phyloP scores from a whole-genome alignment of 2,329 filamentous ascomycete species.

The Tolypocladium ovalisporum region DNA sequence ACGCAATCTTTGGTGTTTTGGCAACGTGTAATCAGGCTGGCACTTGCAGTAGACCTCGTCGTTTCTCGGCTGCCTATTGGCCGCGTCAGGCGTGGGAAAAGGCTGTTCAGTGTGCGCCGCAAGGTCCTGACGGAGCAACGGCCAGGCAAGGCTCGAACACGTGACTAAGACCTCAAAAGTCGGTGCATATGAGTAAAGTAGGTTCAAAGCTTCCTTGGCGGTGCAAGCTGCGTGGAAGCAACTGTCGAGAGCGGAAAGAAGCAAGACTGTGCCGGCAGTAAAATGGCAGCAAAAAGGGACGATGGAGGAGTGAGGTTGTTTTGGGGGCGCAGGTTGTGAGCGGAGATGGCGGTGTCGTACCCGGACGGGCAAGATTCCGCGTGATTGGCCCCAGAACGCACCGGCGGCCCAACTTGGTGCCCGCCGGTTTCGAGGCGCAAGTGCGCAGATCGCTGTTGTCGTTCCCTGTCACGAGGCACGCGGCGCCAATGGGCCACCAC shows the following conservation, averaged over 20 bases:
- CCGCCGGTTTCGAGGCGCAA: background rate
- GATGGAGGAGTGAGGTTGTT: background rate
- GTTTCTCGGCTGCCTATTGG: background rate
- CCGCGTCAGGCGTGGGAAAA: background rate
- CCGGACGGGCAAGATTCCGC: background rate
- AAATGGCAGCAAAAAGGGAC: background rate
- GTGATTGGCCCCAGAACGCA: background rate
- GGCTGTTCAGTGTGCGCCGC: background rate
- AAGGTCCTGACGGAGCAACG: background rate
- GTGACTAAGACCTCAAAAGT: background rate
- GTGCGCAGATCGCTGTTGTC: background rate
- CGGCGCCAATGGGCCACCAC: background rate
- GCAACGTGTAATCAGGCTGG: background rate
- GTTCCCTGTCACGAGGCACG: background rate
- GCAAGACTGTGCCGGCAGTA: background rate
- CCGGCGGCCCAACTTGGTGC: background rate
- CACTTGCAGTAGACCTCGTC: background rate
- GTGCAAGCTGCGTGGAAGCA: background rate
- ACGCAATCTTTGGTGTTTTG: background rate
- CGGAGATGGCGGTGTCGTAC: background rate
- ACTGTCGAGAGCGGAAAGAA: background rate
- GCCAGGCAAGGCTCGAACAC: background rate
- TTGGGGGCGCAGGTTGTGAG: background rate
- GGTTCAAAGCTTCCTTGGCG: background rate
- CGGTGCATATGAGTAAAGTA: background rate